Conservation (phyloP, 768 basidiomycete species). For the Candolleomyces efflorescens region DNA sequence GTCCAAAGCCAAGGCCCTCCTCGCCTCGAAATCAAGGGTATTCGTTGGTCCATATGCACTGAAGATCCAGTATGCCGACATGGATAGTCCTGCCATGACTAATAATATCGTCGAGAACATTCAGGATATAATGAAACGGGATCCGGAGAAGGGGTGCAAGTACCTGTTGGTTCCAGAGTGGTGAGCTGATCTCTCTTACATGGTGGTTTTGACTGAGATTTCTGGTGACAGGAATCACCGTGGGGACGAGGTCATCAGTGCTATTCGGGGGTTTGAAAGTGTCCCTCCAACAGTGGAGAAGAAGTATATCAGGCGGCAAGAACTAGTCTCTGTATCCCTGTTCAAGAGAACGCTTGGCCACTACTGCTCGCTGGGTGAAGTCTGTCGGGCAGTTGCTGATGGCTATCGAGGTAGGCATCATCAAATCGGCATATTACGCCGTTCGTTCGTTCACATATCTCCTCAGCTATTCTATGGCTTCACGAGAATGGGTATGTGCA, state of each 20-base stretch:
- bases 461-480: background rate
- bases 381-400: background rate
- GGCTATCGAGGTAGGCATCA: background rate
- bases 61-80: background rate
- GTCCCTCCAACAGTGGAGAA: background rate
- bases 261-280: background rate
- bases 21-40: background rate
- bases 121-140: background rate
- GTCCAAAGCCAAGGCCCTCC: no score
- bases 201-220: background rate
- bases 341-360: background rate
- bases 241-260: background rate
- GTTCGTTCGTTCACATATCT: background rate
- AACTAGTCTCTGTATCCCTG: background rate
- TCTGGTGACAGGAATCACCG: background rate
- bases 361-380: background rate
- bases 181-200: background rate
- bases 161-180: background rate
- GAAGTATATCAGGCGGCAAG: background rate
- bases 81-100: background rate
- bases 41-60: background rate
- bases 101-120: background rate
- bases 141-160: background rate
- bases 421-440: background rate
- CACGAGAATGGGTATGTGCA: background rate